Conservation (phyloP, 2,329 filamentous ascomycete species). For the Niveomyces coronatus region DNA sequence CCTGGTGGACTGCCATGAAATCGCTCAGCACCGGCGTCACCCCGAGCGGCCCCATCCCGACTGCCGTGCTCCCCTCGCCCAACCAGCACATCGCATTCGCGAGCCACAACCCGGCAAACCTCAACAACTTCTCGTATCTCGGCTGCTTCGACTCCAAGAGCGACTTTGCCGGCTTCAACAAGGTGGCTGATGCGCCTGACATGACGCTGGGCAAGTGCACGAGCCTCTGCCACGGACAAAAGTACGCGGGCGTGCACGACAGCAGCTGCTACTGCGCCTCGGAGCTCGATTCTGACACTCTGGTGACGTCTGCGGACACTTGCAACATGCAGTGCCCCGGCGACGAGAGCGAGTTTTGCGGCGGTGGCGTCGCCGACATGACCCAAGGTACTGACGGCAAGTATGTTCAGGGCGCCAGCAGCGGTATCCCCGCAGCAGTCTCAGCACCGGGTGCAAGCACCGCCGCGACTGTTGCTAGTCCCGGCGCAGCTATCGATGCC, state of each 20-base stretch:
- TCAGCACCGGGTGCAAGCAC: slow-evolving; percentile 3
- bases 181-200: slow-evolving; percentile 17
- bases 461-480: slow-evolving; percentile 2
- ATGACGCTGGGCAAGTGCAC: slow-evolving; percentile 33
- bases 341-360: slow-evolving; percentile 27
- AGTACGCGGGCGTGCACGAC: slow-evolving; percentile 30
- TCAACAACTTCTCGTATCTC: slow-evolving; percentile 24
- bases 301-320: slow-evolving; percentile 20
- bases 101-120: slow-evolving; percentile 23
- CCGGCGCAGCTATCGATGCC: background rate
- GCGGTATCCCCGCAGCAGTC: slow-evolving; percentile 3
- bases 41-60: slow-evolving; percentile 1
- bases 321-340: slow-evolving; percentile 34
- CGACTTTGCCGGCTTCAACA: slow-evolving; percentile 25
- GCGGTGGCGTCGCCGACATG: slow-evolving; percentile 22
- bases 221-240: slow-evolving; percentile 22
- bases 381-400: too few species aligned
- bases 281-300: slow-evolving; percentile 28
- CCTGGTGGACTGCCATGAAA: slow-evolving; percentile 15
- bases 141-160: slow-evolving; percentile 32
- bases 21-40: slow-evolving; percentile 6
- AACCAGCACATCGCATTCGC: slow-evolving; percentile 9
- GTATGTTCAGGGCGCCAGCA: background rate
- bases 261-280: slow-evolving; percentile 37
- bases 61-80: slow-evolving; percentile 8